Evolutionary conservation across 2,329 filamentous ascomycete genomes (phyloP), one percentile per base, ranked within the genome.

Genomic region (Botrytis medusae): DNA sequence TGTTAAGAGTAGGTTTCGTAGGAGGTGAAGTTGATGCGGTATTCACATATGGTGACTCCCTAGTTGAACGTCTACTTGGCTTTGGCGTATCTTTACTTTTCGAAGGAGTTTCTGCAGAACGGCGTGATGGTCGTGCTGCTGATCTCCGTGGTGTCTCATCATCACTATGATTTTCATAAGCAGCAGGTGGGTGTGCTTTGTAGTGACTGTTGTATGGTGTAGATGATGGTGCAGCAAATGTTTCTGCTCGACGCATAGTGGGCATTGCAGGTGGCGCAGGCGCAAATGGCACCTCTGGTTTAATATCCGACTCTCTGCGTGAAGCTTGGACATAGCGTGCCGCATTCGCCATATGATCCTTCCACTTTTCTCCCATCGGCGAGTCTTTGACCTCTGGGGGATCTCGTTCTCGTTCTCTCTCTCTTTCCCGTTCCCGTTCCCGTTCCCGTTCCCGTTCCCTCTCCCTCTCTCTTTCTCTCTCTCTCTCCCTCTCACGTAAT

Each of bases 281-380:
- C 34, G 59, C 62, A 44, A 72, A 72, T 25, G 71, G 71, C 37
- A 60, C 63, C 29, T 69, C 71, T 57, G 70, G 70, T 42, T 72
- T 72, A 14, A 57, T 34, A 18, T 68, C 71, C 20, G 51, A 60
- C 14, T 79, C 77, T 69, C 73, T 72, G 48, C 76, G 75, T 46
- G 79, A 76, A 74, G 79, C 79, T 71, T 79, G 76, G 75, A 81
- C 79, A 64, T 82, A 81, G 64, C 78, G 73, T 37, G 74, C 75
- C 42, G 79, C 79, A 72, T 63, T 77, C 0, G 77, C 77, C 73
- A 71, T 76, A 64, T 79, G 78, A 29, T 75, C 70, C 42, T 75
- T 76, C 77, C 77, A 79, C 65, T 80, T 81, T 16, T 74, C 44
- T 54, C 72, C 72, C 51, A 79, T 70, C 32, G 70, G 37, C 76